Conservation (phyloP, 1,139 yeast genomes). For the Geotrichum carabidarum region DNA sequence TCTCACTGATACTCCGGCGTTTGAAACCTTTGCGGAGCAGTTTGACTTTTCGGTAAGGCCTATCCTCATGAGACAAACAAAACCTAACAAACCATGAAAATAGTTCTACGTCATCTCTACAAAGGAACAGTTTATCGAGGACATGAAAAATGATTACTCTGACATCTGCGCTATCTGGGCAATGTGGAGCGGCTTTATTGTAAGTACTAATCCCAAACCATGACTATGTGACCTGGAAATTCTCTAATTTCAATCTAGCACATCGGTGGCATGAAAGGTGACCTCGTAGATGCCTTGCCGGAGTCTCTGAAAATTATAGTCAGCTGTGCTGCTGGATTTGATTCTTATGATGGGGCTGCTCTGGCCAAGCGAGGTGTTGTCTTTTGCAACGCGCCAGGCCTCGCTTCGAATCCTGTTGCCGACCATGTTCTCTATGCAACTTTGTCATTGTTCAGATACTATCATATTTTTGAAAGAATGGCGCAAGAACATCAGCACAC, state of each 20-base stretch:
- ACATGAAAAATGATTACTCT: constrained; percentile 21
- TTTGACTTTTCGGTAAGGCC: constrained; percentile 13
- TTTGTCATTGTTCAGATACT: constrained; percentile 58
- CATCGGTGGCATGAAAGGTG: constrained; percentile 32
- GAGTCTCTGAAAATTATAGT: constrained; percentile 50
- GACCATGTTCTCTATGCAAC: constrained; percentile 62
- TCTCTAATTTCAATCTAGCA: constrained; percentile 12
- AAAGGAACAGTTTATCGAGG: constrained; percentile 24
- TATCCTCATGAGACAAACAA: neutral
- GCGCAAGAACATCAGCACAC: constrained; percentile 44
- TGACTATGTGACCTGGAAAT: neutral
- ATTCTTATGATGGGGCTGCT: constrained; percentile 49
- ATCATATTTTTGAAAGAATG: constrained; percentile 46
- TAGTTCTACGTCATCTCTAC: constrained; percentile 21
- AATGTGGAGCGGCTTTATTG: constrained; percentile 27
- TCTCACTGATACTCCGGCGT: constrained; percentile 4
- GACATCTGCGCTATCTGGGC: constrained; percentile 26
- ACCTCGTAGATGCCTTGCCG: constrained; percentile 53
- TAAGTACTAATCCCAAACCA: constrained; percentile 5
- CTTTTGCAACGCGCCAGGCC: constrained; percentile 52
- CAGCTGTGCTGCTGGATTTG: constrained; percentile 68
- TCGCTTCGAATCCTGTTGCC: constrained; percentile 67
- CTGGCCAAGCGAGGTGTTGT: constrained; percentile 45
- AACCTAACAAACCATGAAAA: neutral
- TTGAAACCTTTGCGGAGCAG: constrained; percentile 7